phyloP scores from a whole-genome alignment of 495 filamentous ascomycete species.

The Daldinia childiae region DNA sequence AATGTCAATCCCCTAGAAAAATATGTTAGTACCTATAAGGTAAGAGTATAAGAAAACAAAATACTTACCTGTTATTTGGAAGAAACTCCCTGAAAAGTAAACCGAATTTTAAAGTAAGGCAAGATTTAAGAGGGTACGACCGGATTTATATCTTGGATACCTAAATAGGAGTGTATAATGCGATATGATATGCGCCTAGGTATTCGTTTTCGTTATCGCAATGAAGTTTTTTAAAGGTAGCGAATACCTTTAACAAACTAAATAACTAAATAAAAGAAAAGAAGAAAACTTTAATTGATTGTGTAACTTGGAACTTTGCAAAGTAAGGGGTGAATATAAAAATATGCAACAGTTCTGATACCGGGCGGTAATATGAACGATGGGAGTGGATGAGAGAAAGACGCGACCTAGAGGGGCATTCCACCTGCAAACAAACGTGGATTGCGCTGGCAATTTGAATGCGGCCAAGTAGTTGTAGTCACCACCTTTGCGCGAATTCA shows the following conservation, averaged over 20 bases:
- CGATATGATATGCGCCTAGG: background rate
- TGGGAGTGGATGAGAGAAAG: constrained; percentile 28
- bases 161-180: constrained; percentile 1
- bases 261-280: background rate
- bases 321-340: constrained; percentile 3
- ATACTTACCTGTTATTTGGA: too few species aligned
- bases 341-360: constrained; percentile 26
- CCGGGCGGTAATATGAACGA: constrained; percentile 21
- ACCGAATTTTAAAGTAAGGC: background rate
- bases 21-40: constrained; percentile 12
- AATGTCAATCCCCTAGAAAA: background rate
- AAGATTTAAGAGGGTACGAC: background rate
- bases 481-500: constrained; percentile 39
- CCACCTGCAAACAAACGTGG: constrained; percentile 32
- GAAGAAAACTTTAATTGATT: background rate
- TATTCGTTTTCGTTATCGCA: background rate
- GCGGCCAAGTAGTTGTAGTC: constrained; percentile 5
- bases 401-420: constrained; percentile 42
- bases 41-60: background rate
- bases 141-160: background rate
- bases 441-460: constrained; percentile 26
- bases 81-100: background rate
- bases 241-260: background rate
- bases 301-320: background rate
- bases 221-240: background rate